Evolutionary conservation across 345 rosid genomes (phyloP).

Genomic region (Streptanthus diversifolius): DNA sequence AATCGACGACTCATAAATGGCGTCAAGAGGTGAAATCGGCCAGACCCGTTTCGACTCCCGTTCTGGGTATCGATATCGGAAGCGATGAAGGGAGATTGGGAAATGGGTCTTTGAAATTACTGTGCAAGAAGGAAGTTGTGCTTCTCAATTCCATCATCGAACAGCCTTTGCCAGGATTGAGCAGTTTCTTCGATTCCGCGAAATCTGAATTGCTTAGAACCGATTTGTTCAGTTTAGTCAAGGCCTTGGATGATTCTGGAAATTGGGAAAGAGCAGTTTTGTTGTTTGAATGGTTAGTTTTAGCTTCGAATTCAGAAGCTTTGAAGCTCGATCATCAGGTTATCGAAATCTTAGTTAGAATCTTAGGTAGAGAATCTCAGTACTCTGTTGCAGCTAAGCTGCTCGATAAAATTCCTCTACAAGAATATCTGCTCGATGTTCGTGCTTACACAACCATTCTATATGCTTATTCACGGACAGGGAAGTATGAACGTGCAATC

Average conservation of each 20-base stretch:
- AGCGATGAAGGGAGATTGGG: slow-evolving; percentile 25
- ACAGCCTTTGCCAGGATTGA: slow-evolving; percentile 49
- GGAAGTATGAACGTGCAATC: slow-evolving; percentile 58
- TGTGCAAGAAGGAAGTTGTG: slow-evolving; percentile 50
- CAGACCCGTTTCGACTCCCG: slow-evolving; percentile 36
- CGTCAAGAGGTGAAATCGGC: slow-evolving; percentile 14
- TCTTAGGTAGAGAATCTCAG: slow-evolving; percentile 78
- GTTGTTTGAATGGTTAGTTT: slow-evolving; percentile 66
- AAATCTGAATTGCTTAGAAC: slow-evolving; percentile 50
- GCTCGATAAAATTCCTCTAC: slow-evolving; percentile 60
- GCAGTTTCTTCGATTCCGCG: slow-evolving; percentile 48
- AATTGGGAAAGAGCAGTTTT: slow-evolving; percentile 67
- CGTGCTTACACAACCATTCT: slow-evolving; percentile 77
- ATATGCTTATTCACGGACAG: slow-evolving; percentile 56
- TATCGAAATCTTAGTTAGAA: slow-evolving; percentile 57
- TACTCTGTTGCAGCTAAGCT: slow-evolving; percentile 61
- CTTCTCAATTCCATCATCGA: slow-evolving; percentile 48
- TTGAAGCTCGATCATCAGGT: slow-evolving; percentile 50
- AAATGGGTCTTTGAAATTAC: slow-evolving; percentile 41
- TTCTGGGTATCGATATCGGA: slow-evolving; percentile 25
- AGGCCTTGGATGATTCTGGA: slow-evolving; percentile 59
- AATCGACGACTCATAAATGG: slow-evolving; percentile 31
- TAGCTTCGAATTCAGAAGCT: slow-evolving; percentile 27
- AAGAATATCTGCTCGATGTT: slow-evolving; percentile 57
- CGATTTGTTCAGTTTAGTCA: slow-evolving; percentile 63